Evolutionary conservation across 495 filamentous ascomycete species (phyloP).

Genomic region (Podospora conica): DNA sequence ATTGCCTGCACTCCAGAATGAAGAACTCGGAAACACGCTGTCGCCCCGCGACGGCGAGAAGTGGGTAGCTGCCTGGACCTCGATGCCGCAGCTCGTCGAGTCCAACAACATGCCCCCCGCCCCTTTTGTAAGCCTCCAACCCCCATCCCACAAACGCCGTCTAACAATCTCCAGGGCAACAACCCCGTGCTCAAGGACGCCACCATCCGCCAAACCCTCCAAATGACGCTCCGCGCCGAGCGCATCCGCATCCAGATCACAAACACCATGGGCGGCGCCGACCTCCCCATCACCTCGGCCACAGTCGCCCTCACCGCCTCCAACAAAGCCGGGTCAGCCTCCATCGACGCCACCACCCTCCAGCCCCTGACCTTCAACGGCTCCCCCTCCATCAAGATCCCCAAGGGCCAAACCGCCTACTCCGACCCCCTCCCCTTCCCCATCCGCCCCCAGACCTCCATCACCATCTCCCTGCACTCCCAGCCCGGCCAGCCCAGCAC

Average conservation of each 20-base stretch:
- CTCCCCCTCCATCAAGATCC: constrained; percentile 45
- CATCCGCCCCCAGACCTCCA: constrained; percentile 39
- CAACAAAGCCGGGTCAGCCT: constrained; percentile 45
- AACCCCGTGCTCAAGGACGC: constrained; percentile 41
- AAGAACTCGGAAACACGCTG: background rate
- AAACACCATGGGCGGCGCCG: constrained; percentile 59
- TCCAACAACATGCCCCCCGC: constrained; percentile 53
- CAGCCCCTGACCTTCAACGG: constrained; percentile 53
- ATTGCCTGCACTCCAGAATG: background rate
- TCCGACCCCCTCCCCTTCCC: constrained; percentile 58
- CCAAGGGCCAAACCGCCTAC: constrained; percentile 52
- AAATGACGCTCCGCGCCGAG: constrained; percentile 48
- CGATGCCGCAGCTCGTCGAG: constrained; percentile 63
- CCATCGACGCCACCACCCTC: constrained; percentile 46
- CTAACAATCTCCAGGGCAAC: constrained; percentile 13
- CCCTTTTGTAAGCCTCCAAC: constrained; percentile 47
- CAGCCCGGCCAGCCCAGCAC: constrained; percentile 49
- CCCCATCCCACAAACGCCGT: background rate
- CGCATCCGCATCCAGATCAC: constrained; percentile 58
- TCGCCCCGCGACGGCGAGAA: constrained; percentile 28
- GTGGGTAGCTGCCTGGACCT: constrained; percentile 62
- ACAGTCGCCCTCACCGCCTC: constrained; percentile 50
- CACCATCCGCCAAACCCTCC: constrained; percentile 63
- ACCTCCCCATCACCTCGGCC: constrained; percentile 55
- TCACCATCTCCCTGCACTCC: constrained; percentile 57